A percentile compares a stretch with the other conserved stretches of the same genome.
Evolutionary conservation across 352 stramenopile genomes (phyloP).

Genomic region (Phytophthora cactorum): DNA sequence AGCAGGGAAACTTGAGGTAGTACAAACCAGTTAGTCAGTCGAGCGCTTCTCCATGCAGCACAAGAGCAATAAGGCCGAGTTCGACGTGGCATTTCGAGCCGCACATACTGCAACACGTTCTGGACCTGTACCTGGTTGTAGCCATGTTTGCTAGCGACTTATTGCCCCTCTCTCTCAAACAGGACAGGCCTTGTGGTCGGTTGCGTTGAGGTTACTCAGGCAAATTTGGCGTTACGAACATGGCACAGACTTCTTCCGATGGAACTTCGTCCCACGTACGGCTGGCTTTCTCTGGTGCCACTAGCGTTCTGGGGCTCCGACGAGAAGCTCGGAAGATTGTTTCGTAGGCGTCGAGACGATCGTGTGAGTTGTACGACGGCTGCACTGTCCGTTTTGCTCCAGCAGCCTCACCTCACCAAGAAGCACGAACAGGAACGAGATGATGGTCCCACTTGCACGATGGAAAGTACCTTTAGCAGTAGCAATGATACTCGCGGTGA

Average conservation of each 20-base stretch:
- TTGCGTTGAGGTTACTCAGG: slow-evolving; percentile 32
- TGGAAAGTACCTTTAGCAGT: slow-evolving; percentile 17
- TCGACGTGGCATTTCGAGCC: slow-evolving; percentile 4
- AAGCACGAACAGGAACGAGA: slow-evolving; percentile 6
- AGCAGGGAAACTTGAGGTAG: too few relatives aligned
- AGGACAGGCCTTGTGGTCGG: slow-evolving; percentile 19
- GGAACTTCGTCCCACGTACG: slow-evolving; percentile 28
- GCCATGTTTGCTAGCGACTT: slow-evolving; percentile 19
- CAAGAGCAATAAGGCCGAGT: background rate
- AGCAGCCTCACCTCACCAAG: slow-evolving; percentile 1
- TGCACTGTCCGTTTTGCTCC: slow-evolving; percentile 22
- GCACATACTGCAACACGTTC: slow-evolving; percentile 4
- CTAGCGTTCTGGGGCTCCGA: slow-evolving; percentile 16
- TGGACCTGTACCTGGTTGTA: slow-evolving; percentile 16
- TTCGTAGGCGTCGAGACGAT: slow-evolving; percentile 18
- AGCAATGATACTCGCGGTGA: slow-evolving; percentile 13
- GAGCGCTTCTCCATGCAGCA: background rate
- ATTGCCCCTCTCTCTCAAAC: background rate
- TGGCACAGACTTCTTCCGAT: slow-evolving; percentile 12
- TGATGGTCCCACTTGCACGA: slow-evolving; percentile 28
- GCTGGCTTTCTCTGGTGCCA: slow-evolving; percentile 41
- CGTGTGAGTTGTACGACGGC: slow-evolving; percentile 2
- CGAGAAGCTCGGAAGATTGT: slow-evolving; percentile 22
- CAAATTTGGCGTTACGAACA: slow-evolving; percentile 39
- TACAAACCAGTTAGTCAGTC: background rate